Evolutionary conservation across 2,329 filamentous ascomycete species (phyloP), one percentile per base, ranked within the genome.

Genomic region (Paracorniculantispora psalliotae): DNA sequence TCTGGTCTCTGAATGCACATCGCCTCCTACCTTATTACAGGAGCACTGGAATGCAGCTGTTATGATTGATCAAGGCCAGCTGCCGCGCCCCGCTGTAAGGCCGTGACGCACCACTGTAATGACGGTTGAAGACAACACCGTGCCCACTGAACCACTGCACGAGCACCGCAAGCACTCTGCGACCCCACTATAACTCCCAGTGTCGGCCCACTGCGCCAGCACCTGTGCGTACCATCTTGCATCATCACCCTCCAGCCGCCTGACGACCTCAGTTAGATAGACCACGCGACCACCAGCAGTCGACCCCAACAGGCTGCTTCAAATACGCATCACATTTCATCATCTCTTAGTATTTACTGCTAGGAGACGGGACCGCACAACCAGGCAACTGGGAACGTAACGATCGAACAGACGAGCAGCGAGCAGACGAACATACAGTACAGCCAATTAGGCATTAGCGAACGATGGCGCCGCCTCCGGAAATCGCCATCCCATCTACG

Each of bases 401-500:
- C 49, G 23, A 19, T 37, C 48, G 48, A 50, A 26, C 51, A 54
- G 26, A 44, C 51, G 19, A 50, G 41, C 39, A 37, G 23, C 51
- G 19, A 50, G 41, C 39, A 37, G 23, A 44, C 7, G 10, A 41
- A 25, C 12, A 28, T 44, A 35, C 19, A 43, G 21, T n/a, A 25
- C 7, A 41, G 33, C 46, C 8, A 43, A 33, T 30, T 21, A 46
- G 49, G 56, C 39, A 35, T 55, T 28, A 39, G 52, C 35, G 19
- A 59, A 71, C 59, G 62, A 88, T 88, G 85, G 82, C 83, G 62
- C 84, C 85, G 55, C 83, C 85, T 41, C 79, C 82, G 69, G 85
- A 88, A 69, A 86, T 89, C 69, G 83, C 82, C 61, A 88, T 88
- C 64, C 85, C 85, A 12, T 83, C 83, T n/a, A 87, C 85, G 51